Evolutionary conservation across 2,329 filamentous ascomycete genomes (phyloP).

Genomic region (Fusarium poae): DNA sequence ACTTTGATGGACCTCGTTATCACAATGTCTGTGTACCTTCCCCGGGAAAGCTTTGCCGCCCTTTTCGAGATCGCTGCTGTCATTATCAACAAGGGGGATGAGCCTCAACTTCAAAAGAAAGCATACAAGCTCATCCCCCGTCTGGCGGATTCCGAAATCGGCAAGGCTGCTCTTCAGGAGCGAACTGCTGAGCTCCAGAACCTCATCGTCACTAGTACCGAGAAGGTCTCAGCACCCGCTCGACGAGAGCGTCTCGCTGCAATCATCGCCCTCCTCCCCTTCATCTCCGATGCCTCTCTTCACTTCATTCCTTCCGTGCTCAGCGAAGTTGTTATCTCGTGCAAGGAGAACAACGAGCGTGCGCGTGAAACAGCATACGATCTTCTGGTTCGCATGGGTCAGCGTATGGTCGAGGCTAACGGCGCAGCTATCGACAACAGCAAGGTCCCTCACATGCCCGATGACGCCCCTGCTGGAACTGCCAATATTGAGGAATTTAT

Average conservation of each 20-base stretch:
- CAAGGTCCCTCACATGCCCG: conserved; percentile 88
- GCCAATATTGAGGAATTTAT: conserved; percentile 95
- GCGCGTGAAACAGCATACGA: conserved; percentile 91
- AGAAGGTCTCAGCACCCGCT: conserved; percentile 88
- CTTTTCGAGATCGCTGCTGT: conserved; percentile 89
- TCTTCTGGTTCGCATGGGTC: conserved; percentile 87
- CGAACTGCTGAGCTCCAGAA: conserved; percentile 83
- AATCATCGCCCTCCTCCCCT: conserved; percentile 82
- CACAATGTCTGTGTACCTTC: conserved; percentile 93
- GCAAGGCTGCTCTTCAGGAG: conserved; percentile 80
- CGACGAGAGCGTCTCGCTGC: conserved; percentile 88
- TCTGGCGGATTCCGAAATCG: conserved; percentile 83
- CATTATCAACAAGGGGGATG: conserved; percentile 83
- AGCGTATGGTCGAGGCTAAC: conserved; percentile 76
- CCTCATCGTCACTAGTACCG: conserved; percentile 82
- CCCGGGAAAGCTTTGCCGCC: conserved; percentile 83
- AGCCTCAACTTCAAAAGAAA: conserved; percentile 97
- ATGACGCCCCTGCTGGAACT: conserved; percentile 79
- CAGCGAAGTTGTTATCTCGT: conserved; percentile 94
- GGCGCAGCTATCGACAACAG: conserved; percentile 84
- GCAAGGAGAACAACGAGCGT: conserved; percentile 98
- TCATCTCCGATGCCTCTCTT: conserved; percentile 80
- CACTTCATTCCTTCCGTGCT: conserved; percentile 94
- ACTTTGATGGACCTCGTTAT: conserved; percentile 97
- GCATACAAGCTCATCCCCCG: conserved; percentile 98